Percentiles rank a stretch among this genome's conserved stretches.
phyloP scores from a whole-genome alignment of 2,329 filamentous ascomycete species.

The Emergomyces pasteurianus region DNA sequence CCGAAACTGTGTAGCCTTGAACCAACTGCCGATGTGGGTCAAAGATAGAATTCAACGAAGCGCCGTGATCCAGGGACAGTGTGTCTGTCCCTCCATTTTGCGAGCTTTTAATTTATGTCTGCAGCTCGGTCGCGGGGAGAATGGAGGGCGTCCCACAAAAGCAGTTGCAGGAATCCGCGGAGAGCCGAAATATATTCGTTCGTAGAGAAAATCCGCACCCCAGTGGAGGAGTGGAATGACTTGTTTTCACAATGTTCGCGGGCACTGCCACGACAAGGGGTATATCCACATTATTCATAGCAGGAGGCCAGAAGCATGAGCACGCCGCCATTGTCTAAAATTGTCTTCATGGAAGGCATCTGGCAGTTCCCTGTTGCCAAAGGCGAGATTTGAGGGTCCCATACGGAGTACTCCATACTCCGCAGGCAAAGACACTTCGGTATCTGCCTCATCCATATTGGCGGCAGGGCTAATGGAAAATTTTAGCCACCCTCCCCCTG shows the following conservation, averaged over 20 bases:
- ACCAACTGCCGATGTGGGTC: not conserved
- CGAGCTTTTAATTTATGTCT: not conserved
- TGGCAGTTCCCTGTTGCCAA: not conserved
- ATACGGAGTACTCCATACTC: too few species aligned
- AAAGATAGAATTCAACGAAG: not conserved
- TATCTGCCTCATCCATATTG: not conserved
- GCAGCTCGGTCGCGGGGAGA: not conserved
- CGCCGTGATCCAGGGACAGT: too few species aligned
- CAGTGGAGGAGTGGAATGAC: not conserved
- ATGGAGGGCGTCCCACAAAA: not conserved
- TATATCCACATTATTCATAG: too few species aligned
- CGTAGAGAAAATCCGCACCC: not conserved
- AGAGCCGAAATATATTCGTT: not conserved
- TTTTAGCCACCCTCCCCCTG: too few species aligned
- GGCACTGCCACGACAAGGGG: conserved; percentile 20
- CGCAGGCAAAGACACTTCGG: not conserved
- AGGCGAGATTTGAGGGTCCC: not conserved
- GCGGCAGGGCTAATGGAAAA: not conserved
- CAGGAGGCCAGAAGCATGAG: too few species aligned
- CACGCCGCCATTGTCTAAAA: not conserved
- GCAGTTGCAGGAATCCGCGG: not conserved
- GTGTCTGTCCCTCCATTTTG: not conserved
- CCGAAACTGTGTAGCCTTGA: too few species aligned
- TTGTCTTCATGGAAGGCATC: not conserved
- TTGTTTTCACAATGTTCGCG: conserved; percentile 20